phyloP scores from a whole-genome alignment of 331 rosid genomes.

The Pyracantha coccinea region DNA sequence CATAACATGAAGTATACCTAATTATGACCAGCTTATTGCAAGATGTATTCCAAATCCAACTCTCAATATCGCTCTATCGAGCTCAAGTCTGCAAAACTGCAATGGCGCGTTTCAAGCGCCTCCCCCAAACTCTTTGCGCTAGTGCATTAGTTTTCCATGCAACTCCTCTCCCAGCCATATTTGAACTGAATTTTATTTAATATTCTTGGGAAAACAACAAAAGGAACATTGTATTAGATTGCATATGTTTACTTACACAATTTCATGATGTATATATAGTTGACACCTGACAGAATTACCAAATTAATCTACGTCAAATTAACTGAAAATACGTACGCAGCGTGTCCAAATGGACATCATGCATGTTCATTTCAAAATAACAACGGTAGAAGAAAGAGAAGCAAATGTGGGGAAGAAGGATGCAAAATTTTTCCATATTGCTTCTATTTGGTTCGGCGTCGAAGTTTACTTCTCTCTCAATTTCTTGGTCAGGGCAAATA shows the following conservation, averaged over 20 bases:
- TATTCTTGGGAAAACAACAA: background rate
- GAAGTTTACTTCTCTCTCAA: conserved; percentile 35
- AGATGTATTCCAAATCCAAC: too few relatives aligned
- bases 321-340: background rate
- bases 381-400: background rate
- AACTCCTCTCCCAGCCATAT: too few relatives aligned
- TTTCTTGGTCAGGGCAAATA: conserved; percentile 48
- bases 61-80: too few relatives aligned
- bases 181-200: background rate
- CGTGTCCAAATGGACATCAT: background rate
- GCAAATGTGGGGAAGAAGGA: background rate
- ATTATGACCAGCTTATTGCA: too few relatives aligned
- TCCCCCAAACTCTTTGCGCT: too few relatives aligned
- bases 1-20: too few relatives aligned
- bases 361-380: background rate
- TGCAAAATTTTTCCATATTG: conserved; percentile 8
- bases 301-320: background rate
- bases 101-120: too few relatives aligned
- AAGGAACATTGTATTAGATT: background rate
- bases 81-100: too few relatives aligned
- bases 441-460: background rate
- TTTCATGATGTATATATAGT: background rate
- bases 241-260: conserved; percentile 1
- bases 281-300: background rate
- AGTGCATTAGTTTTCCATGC: too few relatives aligned